A percentile compares a stretch with the other conserved stretches of the same genome.
Conservation (phyloP, 2,329 filamentous ascomycete species). For the Hypocrella siamensis region DNA sequence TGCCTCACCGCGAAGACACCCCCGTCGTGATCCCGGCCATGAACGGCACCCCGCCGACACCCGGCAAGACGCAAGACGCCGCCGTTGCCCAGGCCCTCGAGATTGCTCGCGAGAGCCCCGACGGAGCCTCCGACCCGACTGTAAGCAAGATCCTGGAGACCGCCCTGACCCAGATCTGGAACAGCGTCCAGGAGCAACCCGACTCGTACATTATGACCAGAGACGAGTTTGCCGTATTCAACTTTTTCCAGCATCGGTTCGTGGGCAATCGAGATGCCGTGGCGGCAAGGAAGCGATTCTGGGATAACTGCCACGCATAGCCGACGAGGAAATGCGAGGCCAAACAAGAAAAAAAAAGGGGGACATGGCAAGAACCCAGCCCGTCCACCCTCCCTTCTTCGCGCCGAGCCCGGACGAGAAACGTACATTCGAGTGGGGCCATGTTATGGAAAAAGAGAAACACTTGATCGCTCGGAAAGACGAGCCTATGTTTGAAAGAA, state of each 20-base stretch:
- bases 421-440: too few relatives aligned
- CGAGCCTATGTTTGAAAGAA: too few relatives aligned
- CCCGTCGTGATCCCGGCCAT: slow-evolving; percentile 5
- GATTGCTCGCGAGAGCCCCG: slow-evolving; percentile 57
- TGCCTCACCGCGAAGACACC: slow-evolving; percentile 10
- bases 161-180: slow-evolving; percentile 51
- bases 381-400: too few relatives aligned
- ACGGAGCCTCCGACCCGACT: slow-evolving; percentile 45
- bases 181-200: slow-evolving; percentile 46
- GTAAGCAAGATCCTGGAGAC: slow-evolving; percentile 50
- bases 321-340: too few relatives aligned
- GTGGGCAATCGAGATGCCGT: slow-evolving; percentile 30
- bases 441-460: too few relatives aligned
- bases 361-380: too few relatives aligned
- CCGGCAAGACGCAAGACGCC: slow-evolving; percentile 14
- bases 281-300: slow-evolving; percentile 35
- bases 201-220: slow-evolving; percentile 56
- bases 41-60: slow-evolving; percentile 1
- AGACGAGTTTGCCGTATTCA: slow-evolving; percentile 76
- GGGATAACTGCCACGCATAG: slow-evolving; percentile 29
- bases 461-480: too few relatives aligned
- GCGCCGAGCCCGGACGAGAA: too few relatives aligned
- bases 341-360: too few relatives aligned
- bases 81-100: slow-evolving; percentile 54
- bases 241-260: slow-evolving; percentile 62